Conservation (phyloP, 305 asterid species). For the Fraxinus dipetala region DNA sequence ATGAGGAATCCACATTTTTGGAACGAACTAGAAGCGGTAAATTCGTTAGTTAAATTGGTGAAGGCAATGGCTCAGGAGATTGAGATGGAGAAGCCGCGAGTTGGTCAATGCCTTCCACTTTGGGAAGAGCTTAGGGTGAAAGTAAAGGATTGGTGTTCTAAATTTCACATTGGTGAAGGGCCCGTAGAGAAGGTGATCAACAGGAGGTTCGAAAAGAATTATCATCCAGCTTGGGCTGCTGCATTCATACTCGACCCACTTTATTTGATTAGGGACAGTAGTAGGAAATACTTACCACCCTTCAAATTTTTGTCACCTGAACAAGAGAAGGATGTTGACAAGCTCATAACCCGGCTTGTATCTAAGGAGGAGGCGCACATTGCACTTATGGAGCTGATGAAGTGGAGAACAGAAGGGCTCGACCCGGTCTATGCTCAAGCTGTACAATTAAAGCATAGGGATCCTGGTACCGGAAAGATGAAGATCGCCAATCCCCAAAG, state of each 20-base stretch:
- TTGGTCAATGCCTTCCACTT: conserved; percentile 87
- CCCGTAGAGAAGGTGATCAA: conserved; percentile 66
- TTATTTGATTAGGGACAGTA: conserved; percentile 63
- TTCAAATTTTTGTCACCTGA: conserved; percentile 76
- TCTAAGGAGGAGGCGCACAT: conserved; percentile 86
- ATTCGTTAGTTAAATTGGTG: conserved; percentile 60
- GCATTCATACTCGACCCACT: conserved; percentile 89
- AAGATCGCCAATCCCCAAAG: conserved; percentile 82
- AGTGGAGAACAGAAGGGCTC: conserved; percentile 94
- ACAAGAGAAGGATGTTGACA: conserved; percentile 95
- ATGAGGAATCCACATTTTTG: conserved; percentile 81
- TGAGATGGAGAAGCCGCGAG: conserved; percentile 66
- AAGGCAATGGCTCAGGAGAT: conserved; percentile 69
- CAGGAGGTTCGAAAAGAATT: conserved; percentile 66
- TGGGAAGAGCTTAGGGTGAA: conserved; percentile 81
- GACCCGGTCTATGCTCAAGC: conserved; percentile 96
- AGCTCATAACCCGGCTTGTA: conserved; percentile 77
- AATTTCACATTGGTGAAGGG: conserved; percentile 55
- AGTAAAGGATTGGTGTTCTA: conserved; percentile 76
- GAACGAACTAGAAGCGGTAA: conserved; percentile 79
- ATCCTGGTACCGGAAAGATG: conserved; percentile 78
- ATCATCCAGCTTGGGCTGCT: conserved; percentile 96
- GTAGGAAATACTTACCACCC: conserved; percentile 88
- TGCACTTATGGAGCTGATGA: conserved; percentile 96
- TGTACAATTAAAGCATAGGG: conserved; percentile 77